Evolutionary conservation across 2,329 filamentous ascomycete genomes (phyloP).

Genomic region (Berkeleyomyces rouxiae): DNA sequence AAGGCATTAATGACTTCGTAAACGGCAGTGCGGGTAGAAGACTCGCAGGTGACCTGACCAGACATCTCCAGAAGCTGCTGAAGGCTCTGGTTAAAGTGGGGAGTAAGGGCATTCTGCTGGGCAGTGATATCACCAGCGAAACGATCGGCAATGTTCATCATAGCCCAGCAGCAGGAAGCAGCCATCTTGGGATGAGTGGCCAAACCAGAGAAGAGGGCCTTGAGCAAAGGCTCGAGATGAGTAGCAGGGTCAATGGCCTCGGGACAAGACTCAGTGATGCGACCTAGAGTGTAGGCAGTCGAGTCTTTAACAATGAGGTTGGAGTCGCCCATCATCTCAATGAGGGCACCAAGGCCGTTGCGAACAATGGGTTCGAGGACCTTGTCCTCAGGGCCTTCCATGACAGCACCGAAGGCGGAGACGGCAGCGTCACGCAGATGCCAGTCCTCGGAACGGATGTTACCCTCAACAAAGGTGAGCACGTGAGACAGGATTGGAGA

Average conservation of each 20-base stretch:
- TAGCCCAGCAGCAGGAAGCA: constrained; percentile 92
- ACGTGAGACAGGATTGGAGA: constrained; percentile 73
- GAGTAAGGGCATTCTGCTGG: constrained; percentile 63
- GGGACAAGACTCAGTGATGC: constrained; percentile 86
- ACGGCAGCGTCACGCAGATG: constrained; percentile 88
- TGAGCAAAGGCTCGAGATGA: constrained; percentile 73
- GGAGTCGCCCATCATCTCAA: constrained; percentile 79
- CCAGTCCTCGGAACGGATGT: constrained; percentile 86
- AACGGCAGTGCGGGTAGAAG: constrained; percentile 79
- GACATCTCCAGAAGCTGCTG: constrained; percentile 73
- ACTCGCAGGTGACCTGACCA: constrained; percentile 65
- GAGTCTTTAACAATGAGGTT: constrained; percentile 89
- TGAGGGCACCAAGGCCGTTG: constrained; percentile 80
- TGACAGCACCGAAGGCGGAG: constrained; percentile 92
- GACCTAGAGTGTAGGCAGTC: constrained; percentile 85
- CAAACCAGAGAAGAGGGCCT: constrained; percentile 76
- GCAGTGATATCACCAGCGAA: constrained; percentile 78
- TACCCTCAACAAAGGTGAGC: constrained; percentile 76
- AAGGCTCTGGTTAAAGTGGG: constrained; percentile 86
- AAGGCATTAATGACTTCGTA: constrained; percentile 96
- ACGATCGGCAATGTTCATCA: constrained; percentile 95
- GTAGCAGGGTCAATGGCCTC: constrained; percentile 74
- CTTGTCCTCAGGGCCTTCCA: constrained; percentile 93
- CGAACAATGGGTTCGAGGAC: constrained; percentile 87
- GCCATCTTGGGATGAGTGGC: constrained; percentile 93